Base-by-base conservation (phyloP, 2,329 filamentous ascomycete genomes). In the Fusarium illudens region DNA sequence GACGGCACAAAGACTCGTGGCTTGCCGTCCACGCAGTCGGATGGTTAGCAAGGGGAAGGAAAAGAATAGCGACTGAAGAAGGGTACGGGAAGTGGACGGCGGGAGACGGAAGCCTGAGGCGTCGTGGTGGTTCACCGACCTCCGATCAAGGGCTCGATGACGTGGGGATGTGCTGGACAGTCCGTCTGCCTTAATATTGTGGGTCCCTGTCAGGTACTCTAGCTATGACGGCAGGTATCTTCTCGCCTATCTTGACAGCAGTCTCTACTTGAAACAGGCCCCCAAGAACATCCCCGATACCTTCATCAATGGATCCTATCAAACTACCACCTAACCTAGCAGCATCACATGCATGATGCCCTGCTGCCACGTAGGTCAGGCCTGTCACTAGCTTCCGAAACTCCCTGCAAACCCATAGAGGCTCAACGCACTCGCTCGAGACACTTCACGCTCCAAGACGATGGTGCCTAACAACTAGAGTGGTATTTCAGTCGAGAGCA, bases 131-230 rank as follows among this genome's bases (percentile, higher is more conserved):
- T 67, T 67, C 58, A 58, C 62, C 51, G 61, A 60, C 63, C 42
- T 64, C 48, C 33, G 42, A 59, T 68, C 46, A 42, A 69, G 58
- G 58, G 49, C 62, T 63, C 39, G 52, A 69, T 69, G 66, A 69
- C 66, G 66, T 69, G 66, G 55, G 62, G 39, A 64, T 51, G 42
- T 37, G 36, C 58, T 55, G 44, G 34, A 51, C 36, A 58, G 39
- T 29, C 20, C 29, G 29, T 37, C 62, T 61, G 66, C 52, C 66
- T 64, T 68, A 64, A 69, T 69, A 63, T 37, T 69, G 27, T 55
- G 66, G 66, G 60, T 19, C 48, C 13, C 13, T 10, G 9, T 12
- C 11, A 60, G 33, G 65, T 57, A 56, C n/a, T 30, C 27, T 34
- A 22, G 32, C 44, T 27, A 25, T 22, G 30, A 15, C 13, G 20